These are phyloP conservation scores for Tuber magnatum DNA, from an alignment of 495 filamentous ascomycete genomes.

Conservation along the genomic window DNA sequence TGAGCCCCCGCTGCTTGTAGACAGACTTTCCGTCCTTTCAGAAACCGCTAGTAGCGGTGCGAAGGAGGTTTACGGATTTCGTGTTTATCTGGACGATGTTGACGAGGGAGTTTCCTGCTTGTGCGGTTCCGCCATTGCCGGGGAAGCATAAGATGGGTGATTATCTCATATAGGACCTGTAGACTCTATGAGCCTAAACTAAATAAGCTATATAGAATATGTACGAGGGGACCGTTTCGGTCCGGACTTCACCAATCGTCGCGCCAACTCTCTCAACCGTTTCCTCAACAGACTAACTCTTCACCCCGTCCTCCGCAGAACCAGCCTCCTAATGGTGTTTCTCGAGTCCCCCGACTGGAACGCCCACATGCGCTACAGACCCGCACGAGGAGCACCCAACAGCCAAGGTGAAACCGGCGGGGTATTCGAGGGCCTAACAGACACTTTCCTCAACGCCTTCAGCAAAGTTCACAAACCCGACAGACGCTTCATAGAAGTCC, in stretches of 20 bases:
- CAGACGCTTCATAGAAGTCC: constrained; percentile 85
- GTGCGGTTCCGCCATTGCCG: constrained; percentile 86
- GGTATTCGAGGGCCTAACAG: constrained; percentile 87
- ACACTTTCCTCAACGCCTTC: constrained; percentile 96
- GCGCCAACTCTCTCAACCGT: constrained; percentile 83
- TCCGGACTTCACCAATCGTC: constrained; percentile 80
- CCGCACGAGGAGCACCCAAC: constrained; percentile 50
- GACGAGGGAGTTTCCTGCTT: constrained; percentile 75
- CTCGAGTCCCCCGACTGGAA: constrained; percentile 94
- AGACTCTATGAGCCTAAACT: constrained; percentile 14
- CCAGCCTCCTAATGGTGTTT: constrained; percentile 73
- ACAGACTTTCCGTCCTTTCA: constrained; percentile 91
- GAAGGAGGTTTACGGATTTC: constrained; percentile 93
- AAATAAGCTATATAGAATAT: constrained; percentile 52
- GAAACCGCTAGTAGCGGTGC: constrained; percentile 63
- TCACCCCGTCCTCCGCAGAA: constrained; percentile 83
- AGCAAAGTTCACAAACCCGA: constrained; percentile 93
- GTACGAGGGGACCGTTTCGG: constrained; percentile 94
- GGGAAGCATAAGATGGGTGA: constrained; percentile 90
- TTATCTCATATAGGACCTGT: constrained; percentile 29
- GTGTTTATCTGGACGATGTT: constrained; percentile 92
- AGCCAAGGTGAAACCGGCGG: constrained; percentile 47
- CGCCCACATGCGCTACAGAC: constrained; percentile 75
- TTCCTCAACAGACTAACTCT: constrained; percentile 81
- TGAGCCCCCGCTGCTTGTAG: constrained; percentile 44